Evolutionary conservation across 2,329 filamentous ascomycete genomes (phyloP), one percentile per base, ranked within the genome.

Genomic region (Ophiostoma australiae): DNA sequence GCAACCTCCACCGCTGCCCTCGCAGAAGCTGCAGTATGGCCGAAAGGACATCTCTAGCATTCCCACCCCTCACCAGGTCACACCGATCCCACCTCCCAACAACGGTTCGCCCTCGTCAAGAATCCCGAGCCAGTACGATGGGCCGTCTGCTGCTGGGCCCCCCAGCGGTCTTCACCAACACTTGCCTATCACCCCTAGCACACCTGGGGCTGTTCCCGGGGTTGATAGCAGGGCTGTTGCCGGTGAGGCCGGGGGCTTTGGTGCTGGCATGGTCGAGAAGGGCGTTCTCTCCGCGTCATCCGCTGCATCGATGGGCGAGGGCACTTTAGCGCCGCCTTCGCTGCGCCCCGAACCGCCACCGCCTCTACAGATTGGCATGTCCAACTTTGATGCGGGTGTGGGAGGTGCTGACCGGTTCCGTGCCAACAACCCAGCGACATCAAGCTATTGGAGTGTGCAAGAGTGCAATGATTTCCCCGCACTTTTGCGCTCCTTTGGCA

Each of bases 381-480:
- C 83, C 13, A 84, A 83, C 35, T 85, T 87, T 74, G 86, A 87
- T 72, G 77, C 86, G 68, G 76, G 79, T 2, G 81, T 82, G 72
- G 76, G 78, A 33, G 70, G 79, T 17, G 80, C 80, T 55, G 78
- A 80, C 48, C 84, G 85, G 63, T 76, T 73, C 35, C 86, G 85
- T 72, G 79, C 80, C 81, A 81, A 70, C 88, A 89, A 27, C 66
- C 11, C 35, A 37, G 15, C 8, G 74, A 87, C 90, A 17, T 93
- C 90, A 1, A 94, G 91, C 79, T 95, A 95, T 78, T 95, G 92
- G 92, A 94, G 91, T 76, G 91, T 94, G 31, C 90, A 90, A 1
- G 92, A 95, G 80, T 85, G 90, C 70, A 90, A 85, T 67, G 91
- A 94, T 76, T 95, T 95, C 79, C 89, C 90, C 48, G 86, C 84